Evolutionary conservation across 257 asterid genomes (phyloP).

Genomic region (Gardenia jasminoides): DNA sequence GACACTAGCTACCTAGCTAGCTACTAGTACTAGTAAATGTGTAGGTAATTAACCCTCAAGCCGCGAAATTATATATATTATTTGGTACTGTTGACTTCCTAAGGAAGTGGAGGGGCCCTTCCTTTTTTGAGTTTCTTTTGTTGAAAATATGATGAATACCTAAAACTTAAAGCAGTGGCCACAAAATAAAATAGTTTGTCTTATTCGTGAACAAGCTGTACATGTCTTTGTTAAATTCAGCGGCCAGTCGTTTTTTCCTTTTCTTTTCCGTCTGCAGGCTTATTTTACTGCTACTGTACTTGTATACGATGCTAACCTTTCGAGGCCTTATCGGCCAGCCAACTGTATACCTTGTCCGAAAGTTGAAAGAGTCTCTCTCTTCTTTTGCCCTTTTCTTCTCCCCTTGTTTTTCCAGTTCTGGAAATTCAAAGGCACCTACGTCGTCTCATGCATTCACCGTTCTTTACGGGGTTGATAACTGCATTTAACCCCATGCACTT

Average conservation of each 20-base stretch:
- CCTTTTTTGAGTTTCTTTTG: background rate
- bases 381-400: background rate
- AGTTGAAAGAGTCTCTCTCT: background rate
- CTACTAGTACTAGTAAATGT: too few species aligned
- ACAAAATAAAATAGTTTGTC: background rate
- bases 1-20: too few species aligned
- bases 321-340: too few species aligned
- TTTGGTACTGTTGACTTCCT: background rate
- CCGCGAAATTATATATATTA: background rate
- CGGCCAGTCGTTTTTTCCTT: conserved; percentile 3
- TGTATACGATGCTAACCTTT: background rate
- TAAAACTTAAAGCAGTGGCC: background rate
- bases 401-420: background rate
- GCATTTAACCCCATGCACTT: too few species aligned
- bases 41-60: background rate
- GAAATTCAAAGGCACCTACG: background rate
- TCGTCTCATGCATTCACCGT: background rate
- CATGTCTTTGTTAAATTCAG: background rate
- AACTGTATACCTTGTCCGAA: background rate
- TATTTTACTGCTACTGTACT: background rate
- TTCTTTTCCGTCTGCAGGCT: too few species aligned
- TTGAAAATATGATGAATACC: background rate
- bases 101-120: background rate
- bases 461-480: too few species aligned
- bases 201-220: background rate